These are phyloP conservation scores for Auricularia sp. DNA, from an alignment of 768 basidiomycete species.

Conservation along the genomic window DNA sequence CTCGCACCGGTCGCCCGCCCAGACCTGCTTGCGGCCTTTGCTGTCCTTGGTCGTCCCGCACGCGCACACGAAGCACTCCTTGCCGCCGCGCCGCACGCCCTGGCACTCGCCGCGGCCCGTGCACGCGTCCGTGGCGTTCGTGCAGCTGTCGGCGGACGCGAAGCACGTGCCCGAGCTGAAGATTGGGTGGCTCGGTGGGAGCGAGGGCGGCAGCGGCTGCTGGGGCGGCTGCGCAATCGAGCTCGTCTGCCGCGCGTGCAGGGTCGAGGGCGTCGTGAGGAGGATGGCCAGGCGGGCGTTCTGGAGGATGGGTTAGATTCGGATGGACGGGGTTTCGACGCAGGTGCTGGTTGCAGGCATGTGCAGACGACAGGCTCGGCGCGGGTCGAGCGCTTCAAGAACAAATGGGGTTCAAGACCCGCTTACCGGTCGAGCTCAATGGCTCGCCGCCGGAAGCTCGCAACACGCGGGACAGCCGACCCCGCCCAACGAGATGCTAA, in stretches of 20 bases:
- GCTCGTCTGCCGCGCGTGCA: conserved; percentile 24
- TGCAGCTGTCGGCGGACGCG: conserved; percentile 41
- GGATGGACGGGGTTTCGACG: too few relatives aligned
- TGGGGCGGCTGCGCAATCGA: conserved; percentile 31
- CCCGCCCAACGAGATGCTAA: too few relatives aligned
- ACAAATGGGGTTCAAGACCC: too few relatives aligned
- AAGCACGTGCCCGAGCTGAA: conserved; percentile 56
- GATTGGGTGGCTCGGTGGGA: conserved; percentile 39
- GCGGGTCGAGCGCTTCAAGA: too few relatives aligned
- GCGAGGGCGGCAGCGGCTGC: conserved; percentile 37
- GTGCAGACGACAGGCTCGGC: too few relatives aligned
- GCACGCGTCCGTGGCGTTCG: conserved; percentile 52
- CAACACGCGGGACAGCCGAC: too few relatives aligned
- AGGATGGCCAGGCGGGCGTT: conserved; percentile 29
- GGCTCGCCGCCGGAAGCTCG: too few relatives aligned
- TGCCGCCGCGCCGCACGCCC: conserved; percentile 47
- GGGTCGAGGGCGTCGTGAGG: conserved; percentile 29
- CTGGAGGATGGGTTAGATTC: background rate
- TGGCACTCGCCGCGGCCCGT: conserved; percentile 63
- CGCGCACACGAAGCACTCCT: conserved; percentile 40
- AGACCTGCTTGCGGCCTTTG: conserved; percentile 47
- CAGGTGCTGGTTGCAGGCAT: too few relatives aligned
- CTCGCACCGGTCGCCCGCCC: conserved; percentile 72
- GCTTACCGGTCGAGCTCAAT: too few relatives aligned
- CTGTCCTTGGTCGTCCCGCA: conserved; percentile 40